Percentiles rank a stretch among this genome's conserved stretches.
These are phyloP conservation scores for Dryas integrifolia DNA, from an alignment of 331 rosid species.

Conservation along the genomic window DNA sequence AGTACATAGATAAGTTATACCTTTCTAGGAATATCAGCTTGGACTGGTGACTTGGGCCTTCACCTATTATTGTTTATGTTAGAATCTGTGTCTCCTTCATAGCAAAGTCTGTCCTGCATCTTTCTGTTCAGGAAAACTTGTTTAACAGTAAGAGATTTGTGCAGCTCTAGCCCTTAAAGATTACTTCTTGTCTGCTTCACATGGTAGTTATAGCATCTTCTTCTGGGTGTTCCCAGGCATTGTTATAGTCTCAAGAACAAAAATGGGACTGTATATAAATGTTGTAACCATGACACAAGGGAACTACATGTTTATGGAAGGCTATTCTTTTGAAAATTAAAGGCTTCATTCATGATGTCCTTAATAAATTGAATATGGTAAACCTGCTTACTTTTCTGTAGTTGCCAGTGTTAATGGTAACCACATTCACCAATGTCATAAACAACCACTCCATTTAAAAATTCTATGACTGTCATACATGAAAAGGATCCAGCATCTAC, in stretches of 20 bases:
- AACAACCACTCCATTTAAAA: too few species aligned
- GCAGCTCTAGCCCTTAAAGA: neutral
- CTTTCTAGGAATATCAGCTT: constrained; percentile 59
- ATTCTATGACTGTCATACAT: neutral
- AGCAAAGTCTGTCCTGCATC: neutral
- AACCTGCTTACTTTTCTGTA: too few species aligned
- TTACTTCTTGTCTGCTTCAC: neutral
- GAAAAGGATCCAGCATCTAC: too few species aligned
- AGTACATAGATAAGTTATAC: constrained; percentile 74
- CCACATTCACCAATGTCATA: too few species aligned
- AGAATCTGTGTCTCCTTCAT: neutral
- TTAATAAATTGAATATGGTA: neutral
- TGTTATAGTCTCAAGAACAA: neutral
- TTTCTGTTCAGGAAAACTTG: neutral
- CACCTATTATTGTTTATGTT: neutral
- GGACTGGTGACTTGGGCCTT: constrained; percentile 69
- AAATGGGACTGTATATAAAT: neutral
- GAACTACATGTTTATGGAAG: neutral
- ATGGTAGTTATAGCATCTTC: neutral
- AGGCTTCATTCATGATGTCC: too few species aligned
- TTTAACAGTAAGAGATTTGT: neutral
- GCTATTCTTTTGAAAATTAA: neutral
- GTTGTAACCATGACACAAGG: neutral
- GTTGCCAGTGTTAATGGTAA: too few species aligned
- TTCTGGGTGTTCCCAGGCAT: neutral